phyloP scores from a whole-genome alignment of 2,329 filamentous ascomycete species.

The Pyrenophora teres region DNA sequence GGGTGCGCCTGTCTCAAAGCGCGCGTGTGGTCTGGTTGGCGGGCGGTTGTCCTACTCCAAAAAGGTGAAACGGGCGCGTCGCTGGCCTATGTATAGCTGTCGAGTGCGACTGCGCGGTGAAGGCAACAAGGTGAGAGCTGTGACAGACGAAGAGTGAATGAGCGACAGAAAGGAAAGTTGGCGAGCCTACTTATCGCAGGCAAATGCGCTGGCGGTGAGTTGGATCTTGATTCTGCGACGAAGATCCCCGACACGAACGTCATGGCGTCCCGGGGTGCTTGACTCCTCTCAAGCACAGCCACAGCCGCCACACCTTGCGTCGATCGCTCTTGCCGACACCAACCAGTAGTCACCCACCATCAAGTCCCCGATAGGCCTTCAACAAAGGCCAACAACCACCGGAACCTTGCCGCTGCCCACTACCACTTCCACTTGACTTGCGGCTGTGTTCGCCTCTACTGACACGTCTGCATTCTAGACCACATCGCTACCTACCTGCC shows the following conservation, averaged over 20 bases:
- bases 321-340: slow-evolving; percentile 12
- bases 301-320: slow-evolving; percentile 7
- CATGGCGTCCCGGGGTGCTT: slow-evolving; percentile 17
- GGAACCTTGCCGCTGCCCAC: not conserved
- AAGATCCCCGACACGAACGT: slow-evolving; percentile 19
- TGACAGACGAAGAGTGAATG: slow-evolving; percentile 12
- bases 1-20: slow-evolving; percentile 35
- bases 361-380: slow-evolving; percentile 11
- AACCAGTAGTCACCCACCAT: slow-evolving; percentile 3
- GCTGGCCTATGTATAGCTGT: slow-evolving; percentile 43
- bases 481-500: not conserved
- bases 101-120: slow-evolving; percentile 29
- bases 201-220: slow-evolving; percentile 28
- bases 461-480: slow-evolving; percentile 15
- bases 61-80: slow-evolving; percentile 49
- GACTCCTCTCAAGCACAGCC: slow-evolving; percentile 16
- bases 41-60: slow-evolving; percentile 26
- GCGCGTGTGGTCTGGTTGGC: slow-evolving; percentile 38
- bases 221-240: slow-evolving; percentile 30
- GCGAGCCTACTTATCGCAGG: slow-evolving; percentile 27
- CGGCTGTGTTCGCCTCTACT: slow-evolving; percentile 32
- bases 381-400: slow-evolving; percentile 5
- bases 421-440: slow-evolving; percentile 24
- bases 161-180: slow-evolving; percentile 1
- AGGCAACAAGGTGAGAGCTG: slow-evolving; percentile 7